Conservation (phyloP, 306 rosid genomes). For the Erythrophleum fordii region DNA sequence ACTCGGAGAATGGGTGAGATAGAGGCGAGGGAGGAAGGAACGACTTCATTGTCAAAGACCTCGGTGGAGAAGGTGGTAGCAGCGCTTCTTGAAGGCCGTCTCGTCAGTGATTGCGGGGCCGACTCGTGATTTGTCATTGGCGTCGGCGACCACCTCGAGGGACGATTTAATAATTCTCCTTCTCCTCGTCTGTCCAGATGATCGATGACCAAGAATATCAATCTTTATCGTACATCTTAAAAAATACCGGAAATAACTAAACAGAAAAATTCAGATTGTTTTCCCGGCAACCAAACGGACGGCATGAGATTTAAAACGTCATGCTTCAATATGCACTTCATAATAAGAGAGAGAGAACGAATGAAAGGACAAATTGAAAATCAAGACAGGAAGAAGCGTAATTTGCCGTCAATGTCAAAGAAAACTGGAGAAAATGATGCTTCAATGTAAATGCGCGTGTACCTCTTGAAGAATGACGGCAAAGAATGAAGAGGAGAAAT, state of each 20-base stretch:
- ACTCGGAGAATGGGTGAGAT: conserved; percentile 92
- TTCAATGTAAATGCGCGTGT: background rate
- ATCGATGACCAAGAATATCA: background rate
- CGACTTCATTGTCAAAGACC: conserved; percentile 93
- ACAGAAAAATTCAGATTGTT: background rate
- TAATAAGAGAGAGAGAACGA: background rate
- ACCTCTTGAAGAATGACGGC: background rate
- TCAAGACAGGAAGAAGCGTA: background rate
- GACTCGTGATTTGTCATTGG: conserved; percentile 67
- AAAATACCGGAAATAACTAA: background rate
- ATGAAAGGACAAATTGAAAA: background rate
- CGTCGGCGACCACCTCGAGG: conserved; percentile 34
- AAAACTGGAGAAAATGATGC: background rate
- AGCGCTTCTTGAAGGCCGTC: conserved; percentile 87
- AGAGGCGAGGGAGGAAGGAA: conserved; percentile 86
- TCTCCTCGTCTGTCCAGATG: background rate
- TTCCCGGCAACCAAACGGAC: background rate
- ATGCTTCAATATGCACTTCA: background rate
- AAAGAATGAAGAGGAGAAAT: background rate
- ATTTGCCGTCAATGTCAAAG: background rate
- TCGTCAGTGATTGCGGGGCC: conserved; percentile 56
- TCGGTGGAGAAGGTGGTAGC: conserved; percentile 88
- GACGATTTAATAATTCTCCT: background rate
- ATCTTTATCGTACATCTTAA: background rate
- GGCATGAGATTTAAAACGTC: background rate